Base-by-base conservation (phyloP, 2,329 filamentous ascomycete species). In the Pseudopyrenochaeta lycopersici region DNA sequence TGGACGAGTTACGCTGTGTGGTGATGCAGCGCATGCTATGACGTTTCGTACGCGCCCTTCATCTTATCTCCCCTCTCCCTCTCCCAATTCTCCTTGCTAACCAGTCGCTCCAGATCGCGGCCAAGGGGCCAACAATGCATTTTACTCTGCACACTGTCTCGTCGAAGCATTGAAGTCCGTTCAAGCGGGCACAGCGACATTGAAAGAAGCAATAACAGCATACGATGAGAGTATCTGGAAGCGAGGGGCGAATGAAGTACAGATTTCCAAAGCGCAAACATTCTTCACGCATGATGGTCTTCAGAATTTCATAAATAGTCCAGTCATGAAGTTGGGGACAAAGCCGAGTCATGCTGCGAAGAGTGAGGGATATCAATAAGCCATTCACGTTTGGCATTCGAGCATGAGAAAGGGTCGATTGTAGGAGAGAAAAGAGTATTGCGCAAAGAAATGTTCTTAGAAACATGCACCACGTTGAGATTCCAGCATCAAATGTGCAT, bases 21-120 rank as follows among this genome's bases (percentile, higher is more conserved):
- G 74, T 2, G 75, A 77, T 51, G 72, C 74, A 29, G 75, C 74
- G n/a, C 75, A 77, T 58, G 69, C 75, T 2, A 78, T 78, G 76
- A 76, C 75, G 0, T 75, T 74, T 14, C 73, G 66, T 72, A 61
- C 42, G 70, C 53, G 4, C 14, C 33, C 1, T 29, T 14, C 29
- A 15, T 10, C 3, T 17, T 38, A n/a, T 27, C 23, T 27, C 23
- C 5, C 17, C 14, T 35, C n/a, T n/a, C 3, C 21, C 1, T 12
- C 14, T 45, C 3, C 14, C 10, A 39, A 9, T 12, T 10, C 10
- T 14, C 4, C 15, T 17, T 20, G 27, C 55, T 57, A 3, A 56
- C 39, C 5, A 21, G 1, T 1, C 2, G 3, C 40, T 21, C 32
- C 35, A 75, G 70, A 76, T 43, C 72, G 73, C n/a, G 74, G 72